These are phyloP conservation scores for Pseudogymnoascus sp. DNA, from an alignment of 2,329 filamentous ascomycete species.

Conservation along the genomic window DNA sequence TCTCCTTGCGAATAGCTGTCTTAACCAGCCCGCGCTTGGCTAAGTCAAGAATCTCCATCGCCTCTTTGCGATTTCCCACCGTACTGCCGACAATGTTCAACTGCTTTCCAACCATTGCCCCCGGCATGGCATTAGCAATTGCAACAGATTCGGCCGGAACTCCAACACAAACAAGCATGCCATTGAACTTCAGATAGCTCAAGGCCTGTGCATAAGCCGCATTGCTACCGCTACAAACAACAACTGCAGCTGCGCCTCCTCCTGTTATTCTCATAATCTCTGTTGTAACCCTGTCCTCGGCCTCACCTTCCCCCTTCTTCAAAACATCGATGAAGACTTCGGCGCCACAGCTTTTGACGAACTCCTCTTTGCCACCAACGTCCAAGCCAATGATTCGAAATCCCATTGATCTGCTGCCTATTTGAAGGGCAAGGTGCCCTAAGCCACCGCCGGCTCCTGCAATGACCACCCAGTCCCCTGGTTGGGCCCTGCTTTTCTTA, in stretches of 20 bases:
- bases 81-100: slow-evolving; percentile 42
- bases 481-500: slow-evolving; percentile 49
- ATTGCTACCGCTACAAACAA: slow-evolving; percentile 49
- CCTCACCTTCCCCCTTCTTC: slow-evolving; percentile 40
- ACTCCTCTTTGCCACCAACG: slow-evolving; percentile 50
- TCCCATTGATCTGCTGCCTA: slow-evolving; percentile 52
- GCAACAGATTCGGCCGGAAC: slow-evolving; percentile 38
- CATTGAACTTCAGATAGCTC: slow-evolving; percentile 41
- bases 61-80: slow-evolving; percentile 44
- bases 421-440: slow-evolving; percentile 56
- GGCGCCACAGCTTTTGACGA: slow-evolving; percentile 52
- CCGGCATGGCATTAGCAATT: slow-evolving; percentile 39
- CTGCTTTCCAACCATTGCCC: slow-evolving; percentile 34
- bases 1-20: slow-evolving; percentile 37
- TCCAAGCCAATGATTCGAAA: slow-evolving; percentile 60
- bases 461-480: slow-evolving; percentile 42
- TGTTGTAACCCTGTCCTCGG: not conserved
- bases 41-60: slow-evolving; percentile 41
- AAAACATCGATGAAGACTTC: slow-evolving; percentile 61
- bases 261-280: slow-evolving; percentile 51
- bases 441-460: slow-evolving; percentile 55
- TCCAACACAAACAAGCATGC: slow-evolving; percentile 45
- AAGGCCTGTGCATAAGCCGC: slow-evolving; percentile 43
- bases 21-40: slow-evolving; percentile 41
- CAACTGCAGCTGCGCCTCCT: slow-evolving; percentile 53